Evolutionary conservation across 2,329 filamentous ascomycete species (phyloP), one percentile per base, ranked within the genome.

Genomic region (Arachnopeziza araneosa): DNA sequence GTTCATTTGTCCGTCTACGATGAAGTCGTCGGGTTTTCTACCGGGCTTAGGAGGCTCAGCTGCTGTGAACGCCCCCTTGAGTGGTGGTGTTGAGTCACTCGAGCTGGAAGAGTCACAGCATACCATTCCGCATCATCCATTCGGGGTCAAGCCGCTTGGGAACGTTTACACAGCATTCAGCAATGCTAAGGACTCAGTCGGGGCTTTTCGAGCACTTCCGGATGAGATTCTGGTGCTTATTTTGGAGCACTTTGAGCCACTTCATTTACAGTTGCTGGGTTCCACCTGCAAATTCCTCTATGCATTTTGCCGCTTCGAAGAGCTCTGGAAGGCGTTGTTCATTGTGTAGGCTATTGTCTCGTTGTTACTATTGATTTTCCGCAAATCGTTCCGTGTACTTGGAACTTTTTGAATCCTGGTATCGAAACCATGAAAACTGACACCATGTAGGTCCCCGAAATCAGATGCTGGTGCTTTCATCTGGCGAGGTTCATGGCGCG

Each of bases 241-340:
- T 19, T 76, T 97, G 63, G 93, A 97, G 73, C 84, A 79, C 68
- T 79, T 97, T 52, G 87, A 93, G 68, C 78, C 83, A 54, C 68
- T 74, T 10, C 78, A 80, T 56, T 76, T 98, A 56, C 74, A 87
- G 59, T 76, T 75, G 8, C 76, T 98, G 50, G 91, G 91, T 9
- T 83, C 83, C 58, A 89, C 92, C 6, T 96, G 93, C 78, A 91
- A 86, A 72, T 92, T 90, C 57, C 76, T 98, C 19, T 93, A 92
- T 78, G 93, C 92, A 1, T 96, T 93, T 72, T 89, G 88, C 58
- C 81, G 87, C 55, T 85, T 85, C 54, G 93, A 97, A 65, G 93
- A 98, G 69, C 74, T 97, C 44, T 98, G 93, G 93, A 93, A 95
- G 74, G 75, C 86, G 21, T 75, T 96, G 22, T 96, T 93, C 69